Base-by-base conservation (phyloP, 2,329 filamentous ascomycete species). In the Pyrenochaeta sp. region DNA sequence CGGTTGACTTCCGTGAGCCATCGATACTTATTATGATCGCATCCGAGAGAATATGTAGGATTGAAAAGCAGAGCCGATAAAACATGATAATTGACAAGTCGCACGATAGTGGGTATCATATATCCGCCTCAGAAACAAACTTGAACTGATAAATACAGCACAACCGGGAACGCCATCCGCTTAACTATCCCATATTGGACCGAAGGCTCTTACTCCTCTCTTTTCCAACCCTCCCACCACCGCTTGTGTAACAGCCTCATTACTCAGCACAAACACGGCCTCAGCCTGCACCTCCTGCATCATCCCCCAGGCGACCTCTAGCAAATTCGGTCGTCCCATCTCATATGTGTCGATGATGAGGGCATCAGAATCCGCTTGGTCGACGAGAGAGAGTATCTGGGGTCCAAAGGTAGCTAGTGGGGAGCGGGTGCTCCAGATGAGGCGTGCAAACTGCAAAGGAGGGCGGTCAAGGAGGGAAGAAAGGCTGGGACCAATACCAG, bases 181-280 rank as follows among this genome's bases (percentile, higher is more conserved):
- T 22, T 12, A 47, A 10, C 25, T 47, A 13, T 50, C 91, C 79
- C 89, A 93, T 66, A 93, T 91, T 8, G 90, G 88, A 6, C 90
- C 91, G 77, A 85, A 92, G 8, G 89, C 89, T 2, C 86, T 83
- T 7, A 92, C 76, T 0, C 89, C 88, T 54, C 88, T 81, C 37
- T 81, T 83, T 77, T 92, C 89, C 50, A 93, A 78, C 8, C 84
- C 88, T 71, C 88, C 90, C 0, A 92, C 89, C 1, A 92, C 82
- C 78, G 86, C 86, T 68, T 83, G 83, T 19, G 90, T 92, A 34
- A 91, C 83, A 55, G 78, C 83, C 56, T 88, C 86, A 72, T 92
- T 93, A 54, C 87, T 88, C 67, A 93, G 89, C 58, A 92, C 84
- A 69, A 91, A 88, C 37, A 92, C 88, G 2, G 89, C 90, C 80